Conservation (phyloP, 208 protist genomes). For the Acanthamoeba healyi region DNA sequence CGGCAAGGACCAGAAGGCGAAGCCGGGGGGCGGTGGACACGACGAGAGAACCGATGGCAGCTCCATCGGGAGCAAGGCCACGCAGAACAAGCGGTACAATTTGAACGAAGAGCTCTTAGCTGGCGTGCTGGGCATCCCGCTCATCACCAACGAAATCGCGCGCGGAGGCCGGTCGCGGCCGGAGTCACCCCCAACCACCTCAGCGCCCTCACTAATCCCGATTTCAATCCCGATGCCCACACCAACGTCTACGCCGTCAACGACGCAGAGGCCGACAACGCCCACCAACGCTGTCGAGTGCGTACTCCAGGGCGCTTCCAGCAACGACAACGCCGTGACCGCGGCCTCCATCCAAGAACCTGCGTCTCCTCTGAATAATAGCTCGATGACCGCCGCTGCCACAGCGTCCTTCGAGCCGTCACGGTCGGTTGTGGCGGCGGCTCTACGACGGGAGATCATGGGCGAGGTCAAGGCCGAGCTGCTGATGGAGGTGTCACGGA, state of each 20-base stretch:
- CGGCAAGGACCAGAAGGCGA: not conserved
- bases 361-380: not conserved
- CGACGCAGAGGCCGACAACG: not conserved
- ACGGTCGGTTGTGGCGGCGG: not conserved
- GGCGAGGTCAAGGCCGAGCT: conserved; percentile 1
- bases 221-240: not conserved
- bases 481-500: not conserved
- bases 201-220: not conserved
- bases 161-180: no score
- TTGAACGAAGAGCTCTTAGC: not conserved
- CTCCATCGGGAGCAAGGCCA: no score
- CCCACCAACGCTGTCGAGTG: not conserved
- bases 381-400: not conserved
- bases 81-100: not conserved
- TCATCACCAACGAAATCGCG: not conserved
- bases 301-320: not conserved
- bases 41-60: not conserved
- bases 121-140: not conserved
- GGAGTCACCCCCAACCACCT: not conserved
- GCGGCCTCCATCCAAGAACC: no score
- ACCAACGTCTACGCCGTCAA: not conserved
- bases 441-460: not conserved
- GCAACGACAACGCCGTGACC: not conserved
- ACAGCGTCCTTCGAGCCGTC: not conserved
- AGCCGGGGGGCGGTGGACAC: no score